A percentile compares a stretch with the other conserved stretches of the same genome.
Conservation (phyloP, 108 stramenopile genomes). For the Skeletonema potamos region DNA sequence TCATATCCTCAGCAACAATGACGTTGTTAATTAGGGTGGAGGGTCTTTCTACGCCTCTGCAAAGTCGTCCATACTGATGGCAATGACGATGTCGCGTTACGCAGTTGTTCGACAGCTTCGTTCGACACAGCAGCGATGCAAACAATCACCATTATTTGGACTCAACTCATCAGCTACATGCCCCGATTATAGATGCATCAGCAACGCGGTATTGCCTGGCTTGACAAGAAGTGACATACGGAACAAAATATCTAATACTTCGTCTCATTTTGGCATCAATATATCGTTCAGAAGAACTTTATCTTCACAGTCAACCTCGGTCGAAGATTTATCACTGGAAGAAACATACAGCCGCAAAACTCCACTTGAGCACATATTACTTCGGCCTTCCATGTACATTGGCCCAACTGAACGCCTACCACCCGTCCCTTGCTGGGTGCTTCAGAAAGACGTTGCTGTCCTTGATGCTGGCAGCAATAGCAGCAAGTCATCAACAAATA, state of each 20-base stretch:
- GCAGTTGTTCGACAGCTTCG: not conserved
- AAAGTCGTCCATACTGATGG: not conserved
- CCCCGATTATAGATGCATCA: not conserved
- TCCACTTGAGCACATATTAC: slow-evolving; percentile 66
- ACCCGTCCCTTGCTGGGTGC: slow-evolving; percentile 71
- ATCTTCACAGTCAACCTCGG: not conserved
- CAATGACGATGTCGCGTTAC: not conserved
- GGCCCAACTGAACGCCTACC: slow-evolving; percentile 51
- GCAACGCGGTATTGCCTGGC: not conserved
- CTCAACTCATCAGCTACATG: not conserved
- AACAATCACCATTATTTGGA: not conserved
- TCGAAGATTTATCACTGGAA: slow-evolving; percentile 18
- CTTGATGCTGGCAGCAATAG: not conserved
- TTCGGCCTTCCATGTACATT: slow-evolving; percentile 73
- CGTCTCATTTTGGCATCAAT: not conserved
- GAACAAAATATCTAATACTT: not conserved
- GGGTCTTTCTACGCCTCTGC: no score
- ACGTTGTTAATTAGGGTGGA: no score
- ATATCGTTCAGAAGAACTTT: not conserved
- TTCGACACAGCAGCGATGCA: not conserved
- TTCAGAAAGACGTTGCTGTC: slow-evolving; percentile 55
- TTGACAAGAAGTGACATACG: not conserved
- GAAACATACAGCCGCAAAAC: slow-evolving; percentile 64
- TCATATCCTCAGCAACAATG: no score
- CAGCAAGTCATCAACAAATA: not conserved